Evolutionary conservation across 2,329 filamentous ascomycete genomes (phyloP), one percentile per base, ranked within the genome.

Genomic region (Phoma sp.): DNA sequence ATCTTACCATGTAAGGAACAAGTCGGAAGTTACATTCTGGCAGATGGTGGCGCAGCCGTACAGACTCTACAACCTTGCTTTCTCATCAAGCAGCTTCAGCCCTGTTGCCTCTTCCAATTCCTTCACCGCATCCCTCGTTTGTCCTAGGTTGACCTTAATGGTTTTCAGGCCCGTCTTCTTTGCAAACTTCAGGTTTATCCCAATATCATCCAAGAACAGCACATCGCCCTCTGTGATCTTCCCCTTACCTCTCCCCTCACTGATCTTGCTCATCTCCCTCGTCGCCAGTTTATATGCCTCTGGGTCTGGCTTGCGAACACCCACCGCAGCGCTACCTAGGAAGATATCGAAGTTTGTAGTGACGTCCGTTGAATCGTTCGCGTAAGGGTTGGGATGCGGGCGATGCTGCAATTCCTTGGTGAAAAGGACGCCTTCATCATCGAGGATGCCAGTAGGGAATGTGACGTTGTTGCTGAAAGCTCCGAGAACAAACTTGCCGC

Each of bases 161-260:
- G 93, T 98, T 51, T 82, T 77, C 73, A 98, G 88, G 0, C 93
- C 93, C 22, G 86, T 78, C 43, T 82, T 82, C 75, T 82, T 89
- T 1, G 87, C 95, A 39, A 83, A 88, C 79, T 93, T 95, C 53
- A 98, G 75, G 72, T 99, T 99, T 75, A 93, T 87, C 1, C 95
- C 95, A 72, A 99, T 96, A 66, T 97, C 93, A 72, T 97, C 95
- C 44, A 97, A 76, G 71, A 99, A 99, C 4, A 96, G 76, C 39
- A 97, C 80, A 50, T 97, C 91, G 0, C 78, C 78, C 0, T 88
- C 77, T 51, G 77, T 73, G 7, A 96, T 79, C 0, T 82, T 78
- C 5, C 77, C 75, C 13, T 72, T 74, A 4, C 80, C 77, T 72
- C 85, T 85, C 23, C 78, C 74, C 67, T 77, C 80, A 1, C 87